Percentiles rank a stretch among this genome's conserved stretches.
Conservation (phyloP, 371 early-diverging fungal genomes). For the Cokeromyces recurvatus region DNA sequence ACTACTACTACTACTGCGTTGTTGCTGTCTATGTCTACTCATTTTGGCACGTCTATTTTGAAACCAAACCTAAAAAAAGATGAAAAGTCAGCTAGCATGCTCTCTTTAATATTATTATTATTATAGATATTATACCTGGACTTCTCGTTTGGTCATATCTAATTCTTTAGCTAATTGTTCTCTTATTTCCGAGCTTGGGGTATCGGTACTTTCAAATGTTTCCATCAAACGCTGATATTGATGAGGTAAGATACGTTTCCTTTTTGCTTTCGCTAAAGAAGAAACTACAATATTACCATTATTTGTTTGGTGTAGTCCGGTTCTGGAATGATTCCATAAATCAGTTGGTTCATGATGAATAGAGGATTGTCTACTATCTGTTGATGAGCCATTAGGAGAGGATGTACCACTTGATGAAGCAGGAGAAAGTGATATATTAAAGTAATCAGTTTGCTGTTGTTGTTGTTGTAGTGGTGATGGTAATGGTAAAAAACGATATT, state of each 20-base stretch:
- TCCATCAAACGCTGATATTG: constrained; percentile 57
- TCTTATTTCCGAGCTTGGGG: constrained; percentile 82
- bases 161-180: constrained; percentile 75
- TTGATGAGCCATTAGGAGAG: neutral
- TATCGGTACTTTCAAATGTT: constrained; percentile 64
- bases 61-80: constrained; percentile 85
- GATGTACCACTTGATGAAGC: constrained; percentile 1
- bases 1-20: too few species aligned
- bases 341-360: constrained; percentile 4
- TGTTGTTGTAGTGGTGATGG: neutral
- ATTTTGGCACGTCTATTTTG: constrained; percentile 93
- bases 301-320: constrained; percentile 3
- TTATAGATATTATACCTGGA: constrained; percentile 54
- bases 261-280: constrained; percentile 49
- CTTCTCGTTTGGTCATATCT: constrained; percentile 83
- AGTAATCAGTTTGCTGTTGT: too few species aligned
- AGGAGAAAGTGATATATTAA: neutral
- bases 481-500: too few species aligned
- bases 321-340: constrained; percentile 4
- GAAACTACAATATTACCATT: constrained; percentile 4
- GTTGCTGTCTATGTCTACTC: constrained; percentile 24
- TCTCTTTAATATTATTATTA: too few species aligned
- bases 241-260: constrained; percentile 64
- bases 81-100: too few species aligned
- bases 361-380: neutral